Conservation (phyloP, 2,329 filamentous ascomycete genomes). For the Nothopassalora personata region DNA sequence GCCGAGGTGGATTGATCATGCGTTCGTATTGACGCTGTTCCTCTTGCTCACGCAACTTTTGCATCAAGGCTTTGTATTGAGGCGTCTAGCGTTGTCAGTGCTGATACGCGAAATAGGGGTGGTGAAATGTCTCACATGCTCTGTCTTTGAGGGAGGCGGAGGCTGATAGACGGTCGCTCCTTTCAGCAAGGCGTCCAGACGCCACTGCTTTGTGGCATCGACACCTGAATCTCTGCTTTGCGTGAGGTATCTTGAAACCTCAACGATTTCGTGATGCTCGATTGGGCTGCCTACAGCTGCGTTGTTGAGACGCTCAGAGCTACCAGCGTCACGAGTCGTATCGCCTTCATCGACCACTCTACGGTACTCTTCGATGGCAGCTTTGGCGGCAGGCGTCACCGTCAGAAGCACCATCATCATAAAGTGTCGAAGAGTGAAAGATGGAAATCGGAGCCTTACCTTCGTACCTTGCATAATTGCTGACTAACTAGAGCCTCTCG, state of each 20-base stretch:
- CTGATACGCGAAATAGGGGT: not conserved
- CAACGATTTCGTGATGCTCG: slow-evolving; percentile 63
- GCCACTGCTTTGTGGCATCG: slow-evolving; percentile 32
- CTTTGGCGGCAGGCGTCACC: slow-evolving; percentile 65
- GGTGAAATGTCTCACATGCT: slow-evolving; percentile 56
- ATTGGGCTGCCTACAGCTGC: slow-evolving; percentile 59
- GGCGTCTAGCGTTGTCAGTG: slow-evolving; percentile 53
- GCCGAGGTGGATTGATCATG: slow-evolving; percentile 61
- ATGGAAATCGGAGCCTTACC: not conserved
- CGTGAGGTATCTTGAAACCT: slow-evolving; percentile 54
- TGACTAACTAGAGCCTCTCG: not conserved
- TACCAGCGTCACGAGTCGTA: not conserved
- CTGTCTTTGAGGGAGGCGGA: slow-evolving; percentile 73
- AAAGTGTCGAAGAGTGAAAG: not conserved
- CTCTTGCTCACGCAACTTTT: slow-evolving; percentile 72
- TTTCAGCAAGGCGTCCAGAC: slow-evolving; percentile 65
- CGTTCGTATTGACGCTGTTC: slow-evolving; percentile 76
- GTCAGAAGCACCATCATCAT: slow-evolving; percentile 66
- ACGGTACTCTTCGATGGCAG: slow-evolving; percentile 47
- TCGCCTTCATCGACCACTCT: slow-evolving; percentile 8
- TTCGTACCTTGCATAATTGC: not conserved
- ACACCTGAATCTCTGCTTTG: slow-evolving; percentile 14
- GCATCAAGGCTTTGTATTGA: slow-evolving; percentile 86
- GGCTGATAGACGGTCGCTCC: slow-evolving; percentile 68
- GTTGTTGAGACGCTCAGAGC: slow-evolving; percentile 14